Evolutionary conservation across 441 rosid species (phyloP), one percentile per base, ranked within the genome.

Genomic region (Erysimum cheiri): DNA sequence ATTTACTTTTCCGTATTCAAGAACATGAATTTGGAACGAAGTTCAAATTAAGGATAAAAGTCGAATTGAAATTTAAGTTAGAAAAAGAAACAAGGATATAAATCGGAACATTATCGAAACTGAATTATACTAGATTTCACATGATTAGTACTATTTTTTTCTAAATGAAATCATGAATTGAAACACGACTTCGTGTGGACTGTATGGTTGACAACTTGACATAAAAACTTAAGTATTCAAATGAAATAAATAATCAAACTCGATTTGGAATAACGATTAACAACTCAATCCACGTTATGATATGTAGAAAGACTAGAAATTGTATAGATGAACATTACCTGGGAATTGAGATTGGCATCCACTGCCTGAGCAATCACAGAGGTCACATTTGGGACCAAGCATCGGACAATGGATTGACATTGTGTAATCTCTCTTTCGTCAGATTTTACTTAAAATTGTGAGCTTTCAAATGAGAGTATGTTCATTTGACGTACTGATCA

Each of bases 321-420:
- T 35, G 15, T 2, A 36, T 11, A 29, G 24, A 55, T 56, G 17
- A 22, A 46, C 13, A 26, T 22, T 70, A 61, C 74, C 68, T 40
- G 68, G 60, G 32, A 72, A 72, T 10, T 3, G 70, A 64, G 59
- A 57, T 40, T 57, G 59, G 60, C 77, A 72, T 48, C 3, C 8
- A 17, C 59, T 19, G 13, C 77, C 74, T 53, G 68, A 1, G 44
- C 74, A 70, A 0, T 22, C 26, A 39, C 77, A 72, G 0, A 13
- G 0, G 0, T 60, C 60, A 60, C 74, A 70, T 22, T 2, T 31
- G 6, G 76, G 66, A 56, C 53, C 59, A 64, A 9, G 1, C 40
- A 56, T 19, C 5, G 60, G 71, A 64, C 76, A 64, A 2, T 9
- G 31, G 17, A 29, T 5, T 24, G 13, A 14, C 76, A 64, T 72